Evolutionary conservation across 176 grass and related monocot species (phyloP).

Genomic region (Avena eriantha): DNA sequence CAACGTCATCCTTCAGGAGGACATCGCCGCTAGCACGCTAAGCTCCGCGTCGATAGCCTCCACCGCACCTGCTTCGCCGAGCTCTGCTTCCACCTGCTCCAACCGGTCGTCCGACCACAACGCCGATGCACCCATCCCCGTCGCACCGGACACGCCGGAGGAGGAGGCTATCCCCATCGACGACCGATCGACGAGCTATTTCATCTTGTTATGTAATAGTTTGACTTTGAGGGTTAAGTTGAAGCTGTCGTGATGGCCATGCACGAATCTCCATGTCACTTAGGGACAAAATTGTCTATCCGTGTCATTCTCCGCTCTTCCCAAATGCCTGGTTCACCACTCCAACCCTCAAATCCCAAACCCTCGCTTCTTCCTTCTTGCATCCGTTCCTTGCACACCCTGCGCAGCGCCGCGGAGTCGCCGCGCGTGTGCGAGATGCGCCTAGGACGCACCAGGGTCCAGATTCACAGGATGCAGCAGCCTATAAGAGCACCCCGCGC

Average conservation of each 20-base stretch:
- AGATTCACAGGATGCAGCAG: not conserved
- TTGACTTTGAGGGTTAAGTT: not conserved
- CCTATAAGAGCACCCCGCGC: constrained; percentile 21
- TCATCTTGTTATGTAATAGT: no score
- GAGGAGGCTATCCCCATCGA: no score
- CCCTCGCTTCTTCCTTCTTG: not conserved
- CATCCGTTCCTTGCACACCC: not conserved
- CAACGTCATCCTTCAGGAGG: no score
- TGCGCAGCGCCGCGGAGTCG: not conserved
- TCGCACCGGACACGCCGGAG: no score
- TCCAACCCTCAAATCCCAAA: not conserved
- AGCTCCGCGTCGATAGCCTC: no score
- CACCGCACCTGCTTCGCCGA: no score
- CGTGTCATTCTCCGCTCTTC: not conserved
- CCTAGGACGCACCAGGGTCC: not conserved
- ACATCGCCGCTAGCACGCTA: no score
- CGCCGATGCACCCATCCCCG: no score
- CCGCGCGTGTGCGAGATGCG: not conserved
- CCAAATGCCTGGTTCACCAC: not conserved
- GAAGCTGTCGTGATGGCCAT: not conserved
- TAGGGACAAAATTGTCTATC: no score
- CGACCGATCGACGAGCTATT: no score
- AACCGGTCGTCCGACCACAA: no score
- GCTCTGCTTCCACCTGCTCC: no score
- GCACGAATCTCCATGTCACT: not conserved